Percentiles rank a stretch among this genome's conserved stretches.
Evolutionary conservation across 352 stramenopile species (phyloP).

Genomic region (Pythium dissotocum): DNA sequence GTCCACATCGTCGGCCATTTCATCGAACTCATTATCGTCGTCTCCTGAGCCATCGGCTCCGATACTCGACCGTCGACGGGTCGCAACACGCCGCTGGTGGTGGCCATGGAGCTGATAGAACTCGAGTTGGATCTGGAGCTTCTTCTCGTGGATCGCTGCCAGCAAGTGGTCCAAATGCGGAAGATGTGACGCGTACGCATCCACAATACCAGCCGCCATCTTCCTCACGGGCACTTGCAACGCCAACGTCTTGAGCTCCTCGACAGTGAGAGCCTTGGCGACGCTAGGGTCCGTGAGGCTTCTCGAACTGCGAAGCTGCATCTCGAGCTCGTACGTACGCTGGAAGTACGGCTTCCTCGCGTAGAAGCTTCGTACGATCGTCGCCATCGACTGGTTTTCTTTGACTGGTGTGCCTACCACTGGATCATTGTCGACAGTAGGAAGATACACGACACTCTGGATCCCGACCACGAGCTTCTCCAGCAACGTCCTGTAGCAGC

Average conservation of each 20-base stretch:
- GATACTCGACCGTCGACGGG: background rate
- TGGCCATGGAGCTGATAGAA: slow-evolving; percentile 27
- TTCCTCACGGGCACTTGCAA: slow-evolving; percentile 43
- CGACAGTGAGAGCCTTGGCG: slow-evolving; percentile 36
- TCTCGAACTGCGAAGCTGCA: slow-evolving; percentile 37
- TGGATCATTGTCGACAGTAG: slow-evolving; percentile 6
- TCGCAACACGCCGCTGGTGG: background rate
- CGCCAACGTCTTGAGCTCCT: slow-evolving; percentile 49
- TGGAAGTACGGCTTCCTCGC: slow-evolving; percentile 71
- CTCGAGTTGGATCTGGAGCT: slow-evolving; percentile 18
- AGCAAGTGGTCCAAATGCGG: slow-evolving; percentile 26
- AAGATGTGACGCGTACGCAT: slow-evolving; percentile 20
- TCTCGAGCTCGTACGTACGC: slow-evolving; percentile 52
- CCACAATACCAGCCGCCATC: slow-evolving; percentile 18
- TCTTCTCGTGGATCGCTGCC: slow-evolving; percentile 15
- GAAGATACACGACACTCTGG: slow-evolving; percentile 58
- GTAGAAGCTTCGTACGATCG: slow-evolving; percentile 60
- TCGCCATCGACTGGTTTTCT: slow-evolving; percentile 39
- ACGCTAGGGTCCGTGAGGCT: slow-evolving; percentile 47
- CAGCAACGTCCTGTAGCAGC: slow-evolving; percentile 64
- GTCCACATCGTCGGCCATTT: slow-evolving; percentile 28
- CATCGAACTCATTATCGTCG: slow-evolving; percentile 32
- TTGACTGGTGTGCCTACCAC: background rate
- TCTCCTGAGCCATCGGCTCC: background rate
- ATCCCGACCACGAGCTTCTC: slow-evolving; percentile 67